These are phyloP conservation scores for Lepraria neglecta DNA, from an alignment of 495 filamentous ascomycete genomes.

Conservation along the genomic window DNA sequence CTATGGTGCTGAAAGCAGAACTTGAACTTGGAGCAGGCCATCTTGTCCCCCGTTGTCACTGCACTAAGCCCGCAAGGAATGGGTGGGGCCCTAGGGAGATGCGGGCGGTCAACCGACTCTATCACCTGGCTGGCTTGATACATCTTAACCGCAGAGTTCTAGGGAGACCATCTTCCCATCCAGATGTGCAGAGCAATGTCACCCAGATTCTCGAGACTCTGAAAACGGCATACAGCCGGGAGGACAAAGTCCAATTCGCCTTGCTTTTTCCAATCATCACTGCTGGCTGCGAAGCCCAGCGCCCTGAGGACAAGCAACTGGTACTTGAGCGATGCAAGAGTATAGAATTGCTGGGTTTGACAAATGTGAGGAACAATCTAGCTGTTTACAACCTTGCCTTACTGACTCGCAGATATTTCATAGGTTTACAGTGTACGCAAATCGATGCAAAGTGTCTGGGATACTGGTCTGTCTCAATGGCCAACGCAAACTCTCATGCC, in stretches of 20 bases:
- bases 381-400: too few species aligned
- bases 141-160: conserved; percentile 74
- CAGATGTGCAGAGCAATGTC: conserved; percentile 58
- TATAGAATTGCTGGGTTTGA: too few species aligned
- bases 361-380: too few species aligned
- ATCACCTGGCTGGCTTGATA: conserved; percentile 71
- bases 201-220: conserved; percentile 57
- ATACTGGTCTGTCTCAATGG: too few species aligned
- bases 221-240: conserved; percentile 25
- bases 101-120: conserved; percentile 43
- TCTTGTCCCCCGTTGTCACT: too few species aligned
- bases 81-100: too few species aligned
- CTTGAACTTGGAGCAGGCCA: background rate
- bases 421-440: too few species aligned
- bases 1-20: too few species aligned
- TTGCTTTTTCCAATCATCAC: conserved; percentile 79
- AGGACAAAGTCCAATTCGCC: conserved; percentile 66
- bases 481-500: too few species aligned
- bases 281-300: conserved; percentile 67
- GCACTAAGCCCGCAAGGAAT: conserved; percentile 44
- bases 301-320: conserved; percentile 24
- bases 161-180: conserved; percentile 47
- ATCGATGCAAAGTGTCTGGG: too few species aligned
- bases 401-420: too few species aligned
- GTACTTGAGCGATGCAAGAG: conserved; percentile 8